Base-by-base conservation (phyloP, 495 filamentous ascomycete genomes). In the Xylaria acuta region DNA sequence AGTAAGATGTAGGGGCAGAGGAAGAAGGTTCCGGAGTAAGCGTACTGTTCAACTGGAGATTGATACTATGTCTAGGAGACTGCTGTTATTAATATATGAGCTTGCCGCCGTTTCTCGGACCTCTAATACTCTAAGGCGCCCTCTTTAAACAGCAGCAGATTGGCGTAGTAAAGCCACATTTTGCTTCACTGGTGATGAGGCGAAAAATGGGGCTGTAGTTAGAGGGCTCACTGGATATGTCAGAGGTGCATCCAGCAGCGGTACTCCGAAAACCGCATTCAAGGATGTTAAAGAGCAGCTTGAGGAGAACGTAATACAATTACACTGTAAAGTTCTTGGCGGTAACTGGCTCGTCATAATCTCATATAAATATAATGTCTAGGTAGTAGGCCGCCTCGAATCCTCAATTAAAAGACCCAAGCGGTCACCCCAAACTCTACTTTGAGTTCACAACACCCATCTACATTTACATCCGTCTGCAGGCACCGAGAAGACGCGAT, bases 181-280 rank as follows among this genome's bases (percentile, higher is more conserved):
- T 38, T 54, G 12, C 51, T 14, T 53, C 25, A 4, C 8, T n/a
- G 14, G 51, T 54, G 22, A 30, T 30, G 51, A 54, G 27, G 22
- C 8, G 12, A 54, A 54, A 54, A 59, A 59, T 63, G 59, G 59
- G 36, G 34, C 59, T 63, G 59, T 63, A 41, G n/a, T 22, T 41
- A 63, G 36, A 63, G 36, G 59, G 59, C 59, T 41, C 59, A 41
- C n/a, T 5, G 1, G 11, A 25, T 38, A 9, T 5, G 12, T 22
- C 32, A n/a, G 56, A 36, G 20, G 16, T 38, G 56, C 18, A 38
- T 59, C 34, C n/a, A 36, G 36, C 36, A 63, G 34, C 34, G 27
- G 16, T 11, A 41, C 36, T 63, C 36, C 36, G 36, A 63, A 36
- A n/a, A 9, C 34, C 14, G n/a, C 36, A 63, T 63, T 25, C 59